Evolutionary conservation across 2,329 filamentous ascomycete genomes (phyloP), one percentile per base, ranked within the genome.

Genomic region (Colletotrichum chlorophyti): DNA sequence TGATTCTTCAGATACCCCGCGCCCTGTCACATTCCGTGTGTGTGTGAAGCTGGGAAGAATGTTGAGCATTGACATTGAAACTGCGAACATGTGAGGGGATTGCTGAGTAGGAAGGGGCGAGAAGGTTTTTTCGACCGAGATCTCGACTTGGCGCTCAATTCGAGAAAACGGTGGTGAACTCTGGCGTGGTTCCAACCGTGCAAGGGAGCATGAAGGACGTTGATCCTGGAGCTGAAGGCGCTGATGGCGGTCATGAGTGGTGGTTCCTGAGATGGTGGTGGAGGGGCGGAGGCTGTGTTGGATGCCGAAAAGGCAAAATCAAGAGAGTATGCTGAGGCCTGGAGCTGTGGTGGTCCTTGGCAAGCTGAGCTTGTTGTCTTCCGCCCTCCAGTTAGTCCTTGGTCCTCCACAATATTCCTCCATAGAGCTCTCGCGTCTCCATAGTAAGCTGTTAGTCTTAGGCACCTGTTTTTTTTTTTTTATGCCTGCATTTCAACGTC

Each of bases 181-280:
- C 17, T 29, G 10, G 41, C 21, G 8, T 19, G 5, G 9, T 14
- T 17, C 6, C 43, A n/a, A n/a, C n/a, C n/a, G n/a, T n/a, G n/a
- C n/a, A 37, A 35, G 45, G 45, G 45, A 47, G 31, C 21, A 27
- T 11, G n/a, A 14, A 43, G 40, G 15, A 43, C n/a, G 40, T 24
- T 10, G n/a, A 47, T 37, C 31, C 45, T 47, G 31, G 45, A 17
- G 45, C 45, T 35, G 45, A 35, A 37, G 31, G 45, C 29, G 29
- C 29, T n/a, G n/a, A 21, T 15, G 29, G 9, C 9, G 31, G n/a
- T 15, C 12, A 19, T 23, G 31, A 31, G 29, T n/a, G 46, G 23
- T 26, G 32, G n/a, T n/a, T n/a, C n/a, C n/a, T n/a, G n/a, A n/a
- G 15, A 21, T 14, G 31, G 43, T 31, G n/a, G 38, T 37, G 34